These are phyloP conservation scores for Fusarium chuoi DNA, from an alignment of 2,329 filamentous ascomycete species.

Conservation along the genomic window DNA sequence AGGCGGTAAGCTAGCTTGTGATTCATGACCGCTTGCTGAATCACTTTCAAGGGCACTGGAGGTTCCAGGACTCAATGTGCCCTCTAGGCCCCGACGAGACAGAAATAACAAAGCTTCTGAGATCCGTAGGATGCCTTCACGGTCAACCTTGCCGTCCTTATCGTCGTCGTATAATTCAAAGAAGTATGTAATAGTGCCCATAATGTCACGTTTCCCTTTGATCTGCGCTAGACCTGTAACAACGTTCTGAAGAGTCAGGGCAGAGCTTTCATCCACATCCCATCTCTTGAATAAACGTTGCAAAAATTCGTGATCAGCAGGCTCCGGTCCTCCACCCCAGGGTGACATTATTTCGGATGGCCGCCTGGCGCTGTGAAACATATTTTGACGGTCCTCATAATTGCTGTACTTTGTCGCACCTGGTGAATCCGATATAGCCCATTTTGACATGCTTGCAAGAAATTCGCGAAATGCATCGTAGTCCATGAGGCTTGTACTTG, in stretches of 20 bases:
- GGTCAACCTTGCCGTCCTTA: slow-evolving; percentile 88
- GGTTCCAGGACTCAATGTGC: slow-evolving; percentile 72
- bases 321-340: slow-evolving; percentile 69
- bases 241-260: slow-evolving; percentile 88
- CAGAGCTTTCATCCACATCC: slow-evolving; percentile 82
- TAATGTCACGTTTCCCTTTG: slow-evolving; percentile 94
- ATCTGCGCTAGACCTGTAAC: slow-evolving; percentile 90
- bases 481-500: slow-evolving; percentile 94
- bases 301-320: slow-evolving; percentile 96
- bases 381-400: slow-evolving; percentile 66
- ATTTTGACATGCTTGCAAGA: slow-evolving; percentile 86
- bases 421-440: slow-evolving; percentile 91
- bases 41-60: slow-evolving; percentile 63
- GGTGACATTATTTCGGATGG: slow-evolving; percentile 57
- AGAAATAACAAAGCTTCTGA: slow-evolving; percentile 94
- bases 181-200: slow-evolving; percentile 97
- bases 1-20: slow-evolving; percentile 53
- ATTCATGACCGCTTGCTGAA: slow-evolving; percentile 44
- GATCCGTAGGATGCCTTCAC: slow-evolving; percentile 93
- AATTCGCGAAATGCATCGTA: slow-evolving; percentile 97
- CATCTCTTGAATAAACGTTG: slow-evolving; percentile 86
- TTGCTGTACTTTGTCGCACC: slow-evolving; percentile 58
- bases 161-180: slow-evolving; percentile 98
- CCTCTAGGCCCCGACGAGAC: slow-evolving; percentile 86
- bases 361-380: slow-evolving; percentile 67